phyloP scores from a whole-genome alignment of 208 protist genomes.

The Leishmania turanica region DNA sequence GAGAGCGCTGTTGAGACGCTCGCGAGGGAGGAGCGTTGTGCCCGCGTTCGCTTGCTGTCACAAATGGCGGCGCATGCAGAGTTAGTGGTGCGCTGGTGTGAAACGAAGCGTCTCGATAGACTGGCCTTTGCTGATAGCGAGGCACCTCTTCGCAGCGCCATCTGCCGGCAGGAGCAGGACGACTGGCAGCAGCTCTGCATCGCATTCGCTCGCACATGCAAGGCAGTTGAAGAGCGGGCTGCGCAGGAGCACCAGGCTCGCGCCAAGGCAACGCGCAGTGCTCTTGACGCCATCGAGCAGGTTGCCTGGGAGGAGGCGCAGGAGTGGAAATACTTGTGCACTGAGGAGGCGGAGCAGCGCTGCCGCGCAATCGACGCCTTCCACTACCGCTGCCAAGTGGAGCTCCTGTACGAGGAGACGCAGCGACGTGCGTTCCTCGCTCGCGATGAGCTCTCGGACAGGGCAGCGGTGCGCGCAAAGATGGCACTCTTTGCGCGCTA shows the following conservation, averaged over 20 bases:
- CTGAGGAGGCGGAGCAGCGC: neutral
- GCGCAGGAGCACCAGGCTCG: conserved; percentile 11
- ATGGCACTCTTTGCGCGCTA: conserved; percentile 35
- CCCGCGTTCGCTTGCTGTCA: conserved; percentile 48
- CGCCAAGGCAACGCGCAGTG: neutral
- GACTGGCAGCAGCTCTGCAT: conserved; percentile 15
- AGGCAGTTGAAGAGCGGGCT: conserved; percentile 7
- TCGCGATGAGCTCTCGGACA: conserved; percentile 18
- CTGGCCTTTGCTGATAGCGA: conserved; percentile 36
- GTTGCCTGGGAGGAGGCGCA: conserved; percentile 12
- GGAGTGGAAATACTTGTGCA: conserved; percentile 12
- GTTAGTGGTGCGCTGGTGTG: conserved; percentile 40
- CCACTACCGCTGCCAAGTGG: conserved; percentile 17
- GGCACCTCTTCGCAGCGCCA: conserved; percentile 23
- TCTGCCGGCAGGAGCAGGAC: conserved; percentile 42
- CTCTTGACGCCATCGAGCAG: neutral
- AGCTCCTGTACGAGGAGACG: conserved; percentile 27
- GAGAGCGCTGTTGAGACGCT: conserved; percentile 25
- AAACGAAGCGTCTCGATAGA: conserved; percentile 24
- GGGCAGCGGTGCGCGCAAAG: conserved; percentile 22
- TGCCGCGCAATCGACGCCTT: conserved; percentile 4
- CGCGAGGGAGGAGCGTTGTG: conserved; percentile 47
- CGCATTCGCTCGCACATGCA: neutral
- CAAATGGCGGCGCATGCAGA: conserved; percentile 53
- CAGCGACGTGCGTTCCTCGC: conserved; percentile 18